Evolutionary conservation across 192 early-diverging fungal genomes (phyloP).

Genomic region (Coemansia biformis): DNA sequence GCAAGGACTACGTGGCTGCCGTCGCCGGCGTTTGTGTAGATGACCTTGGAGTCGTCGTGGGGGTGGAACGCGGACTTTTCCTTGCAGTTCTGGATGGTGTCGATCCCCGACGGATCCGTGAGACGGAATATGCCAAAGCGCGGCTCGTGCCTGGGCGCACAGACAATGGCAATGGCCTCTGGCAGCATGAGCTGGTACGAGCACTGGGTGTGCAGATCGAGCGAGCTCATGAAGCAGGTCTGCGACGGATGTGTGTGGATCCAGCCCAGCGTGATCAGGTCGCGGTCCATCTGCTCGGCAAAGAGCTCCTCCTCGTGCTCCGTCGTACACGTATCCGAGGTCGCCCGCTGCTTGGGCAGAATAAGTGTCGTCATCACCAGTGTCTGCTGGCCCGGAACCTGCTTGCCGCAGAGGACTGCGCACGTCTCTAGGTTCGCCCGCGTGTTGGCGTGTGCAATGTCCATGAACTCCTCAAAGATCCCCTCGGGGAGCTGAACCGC

Average conservation of each 20-base stretch:
- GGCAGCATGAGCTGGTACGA: conserved; percentile 87
- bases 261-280: conserved; percentile 84
- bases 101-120: conserved; percentile 80
- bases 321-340: conserved; percentile 78
- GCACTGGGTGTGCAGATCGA: conserved; percentile 89
- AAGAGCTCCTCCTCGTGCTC: conserved; percentile 81
- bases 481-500: conserved; percentile 60
- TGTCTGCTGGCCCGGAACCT: conserved; percentile 50
- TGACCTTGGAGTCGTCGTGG: conserved; percentile 50
- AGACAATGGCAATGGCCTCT: conserved; percentile 90
- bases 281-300: conserved; percentile 64
- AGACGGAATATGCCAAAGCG: conserved; percentile 79
- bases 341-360: conserved; percentile 85
- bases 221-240: conserved; percentile 88
- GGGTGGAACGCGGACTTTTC: conserved; percentile 74
- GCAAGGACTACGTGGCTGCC: conserved; percentile 39
- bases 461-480: conserved; percentile 63
- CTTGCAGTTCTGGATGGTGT: conserved; percentile 67
- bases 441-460: conserved; percentile 69
- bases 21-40: conserved; percentile 39
- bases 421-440: conserved; percentile 80
- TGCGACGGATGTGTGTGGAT: conserved; percentile 93
- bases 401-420: conserved; percentile 72
- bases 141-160: conserved; percentile 65
- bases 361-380: conserved; percentile 65